A percentile compares a stretch with the other conserved stretches of the same genome.
These are phyloP conservation scores for Clathrospora elynae DNA, from an alignment of 2,329 filamentous ascomycete species.

Conservation along the genomic window DNA sequence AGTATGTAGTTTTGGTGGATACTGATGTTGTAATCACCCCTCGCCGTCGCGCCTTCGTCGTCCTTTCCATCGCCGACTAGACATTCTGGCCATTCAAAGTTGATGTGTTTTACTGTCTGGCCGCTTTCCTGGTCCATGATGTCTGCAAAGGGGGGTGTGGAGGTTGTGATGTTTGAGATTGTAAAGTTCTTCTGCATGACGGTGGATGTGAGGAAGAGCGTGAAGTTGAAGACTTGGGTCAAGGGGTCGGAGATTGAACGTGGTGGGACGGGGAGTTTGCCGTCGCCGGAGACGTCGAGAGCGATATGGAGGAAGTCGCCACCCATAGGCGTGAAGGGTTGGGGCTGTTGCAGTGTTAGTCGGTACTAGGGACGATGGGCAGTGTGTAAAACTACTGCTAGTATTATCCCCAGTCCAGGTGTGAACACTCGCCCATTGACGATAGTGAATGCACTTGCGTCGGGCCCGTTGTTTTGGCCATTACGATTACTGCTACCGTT, in stretches of 20 bases:
- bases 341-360: slow-evolving; percentile 32
- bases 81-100: slow-evolving; percentile 73
- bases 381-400: slow-evolving; percentile 53
- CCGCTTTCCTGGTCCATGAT: slow-evolving; percentile 68
- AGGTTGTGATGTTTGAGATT: slow-evolving; percentile 65
- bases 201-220: slow-evolving; percentile 70
- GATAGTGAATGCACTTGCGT: slow-evolving; percentile 58
- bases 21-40: slow-evolving; percentile 71
- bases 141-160: slow-evolving; percentile 60
- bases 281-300: slow-evolving; percentile 69
- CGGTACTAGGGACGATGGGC: background rate
- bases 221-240: slow-evolving; percentile 67
- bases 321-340: slow-evolving; percentile 47
- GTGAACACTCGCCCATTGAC: slow-evolving; percentile 71
- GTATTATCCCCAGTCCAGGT: slow-evolving; percentile 68
- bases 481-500: slow-evolving; percentile 28
- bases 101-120: slow-evolving; percentile 74
- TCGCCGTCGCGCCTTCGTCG: slow-evolving; percentile 52
- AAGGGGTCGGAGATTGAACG: slow-evolving; percentile 57
- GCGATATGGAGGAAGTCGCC: slow-evolving; percentile 64
- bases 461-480: slow-evolving; percentile 24
- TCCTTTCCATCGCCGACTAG: slow-evolving; percentile 64
- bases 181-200: slow-evolving; percentile 69
- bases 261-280: slow-evolving; percentile 64
- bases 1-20: slow-evolving; percentile 73